Evolutionary conservation across 2,329 filamentous ascomycete genomes (phyloP), one percentile per base, ranked within the genome.

Genomic region (Aureobasidium sp.): DNA sequence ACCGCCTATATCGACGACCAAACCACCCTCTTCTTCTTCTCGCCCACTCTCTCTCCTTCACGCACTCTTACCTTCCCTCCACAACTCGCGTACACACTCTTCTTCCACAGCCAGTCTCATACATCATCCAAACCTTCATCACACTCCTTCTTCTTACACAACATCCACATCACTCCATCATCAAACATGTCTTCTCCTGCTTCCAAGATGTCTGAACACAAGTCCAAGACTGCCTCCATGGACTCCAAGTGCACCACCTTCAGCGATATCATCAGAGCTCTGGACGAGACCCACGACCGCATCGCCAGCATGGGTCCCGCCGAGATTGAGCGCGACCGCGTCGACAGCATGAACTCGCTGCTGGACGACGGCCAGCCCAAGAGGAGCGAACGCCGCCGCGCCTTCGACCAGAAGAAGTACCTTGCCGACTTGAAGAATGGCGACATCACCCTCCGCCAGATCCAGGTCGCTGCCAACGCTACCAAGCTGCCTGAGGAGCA

Each of bases 401-500:
- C 45, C 46, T 40, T 58, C 42, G 33, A 53, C 33, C 21, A 43
- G 11, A 37, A 58, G 57, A 33, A 55, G 33, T 50, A 54, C 47
- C 9, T 43, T 2, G 23, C 19, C 38, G 38, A 35, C 5, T 38
- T 37, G 21, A 37, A 57, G 31, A 15, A 17, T 10, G 51, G 51
- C 35, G 11, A 31, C 11, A 40, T 57, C 19, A 57, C 27, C 4
- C 27, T 57, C 1, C 27, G 19, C 4, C 53, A 46, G 29, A 45
- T 57, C 21, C 53, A 57, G 10, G 33, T 35, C 10, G 55, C 55
- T 9, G 35, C 55, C 35, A 33, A 42, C 17, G 50, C 60, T 21
- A 43, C 21, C 17, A 49, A 40, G 49, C 33, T 50, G 7, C 61
- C 61, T 29, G 61, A 62, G 51, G 57, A 62, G 50, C 61, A 62